These are phyloP conservation scores for Annulohypoxylon maeteangense DNA, from an alignment of 495 filamentous ascomycete genomes.

Conservation along the genomic window DNA sequence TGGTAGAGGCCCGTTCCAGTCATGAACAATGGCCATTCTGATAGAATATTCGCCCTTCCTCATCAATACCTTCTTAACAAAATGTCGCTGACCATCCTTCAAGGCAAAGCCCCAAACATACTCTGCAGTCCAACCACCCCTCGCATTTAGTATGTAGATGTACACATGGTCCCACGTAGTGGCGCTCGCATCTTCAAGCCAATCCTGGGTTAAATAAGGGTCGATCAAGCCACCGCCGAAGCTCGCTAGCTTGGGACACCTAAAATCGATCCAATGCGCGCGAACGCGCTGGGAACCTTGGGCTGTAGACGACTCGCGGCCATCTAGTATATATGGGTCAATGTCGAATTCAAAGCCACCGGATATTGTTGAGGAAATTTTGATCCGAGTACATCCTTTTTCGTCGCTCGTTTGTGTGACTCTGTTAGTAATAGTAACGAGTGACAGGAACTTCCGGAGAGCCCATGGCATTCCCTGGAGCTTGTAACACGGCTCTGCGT, in stretches of 20 bases:
- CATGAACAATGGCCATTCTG: not conserved
- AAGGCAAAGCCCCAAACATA: not conserved
- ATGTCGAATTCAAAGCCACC: not conserved
- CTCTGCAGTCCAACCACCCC: not conserved
- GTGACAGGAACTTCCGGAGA: not conserved
- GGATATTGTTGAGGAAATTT: not conserved
- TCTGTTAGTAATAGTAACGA: not conserved
- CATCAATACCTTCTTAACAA: not conserved
- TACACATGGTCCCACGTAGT: not conserved
- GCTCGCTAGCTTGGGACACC: not conserved
- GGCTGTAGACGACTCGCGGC: not conserved
- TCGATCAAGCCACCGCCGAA: not conserved
- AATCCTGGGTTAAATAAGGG: not conserved
- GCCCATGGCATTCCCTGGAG: not conserved
- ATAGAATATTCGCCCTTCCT: not conserved
- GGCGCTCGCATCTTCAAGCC: not conserved
- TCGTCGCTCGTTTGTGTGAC: not conserved
- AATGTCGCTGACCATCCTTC: not conserved
- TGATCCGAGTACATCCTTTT: not conserved
- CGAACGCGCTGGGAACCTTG: not conserved
- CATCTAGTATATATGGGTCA: not conserved
- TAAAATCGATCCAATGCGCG: not conserved
- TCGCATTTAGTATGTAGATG: not conserved
- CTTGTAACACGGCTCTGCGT: not conserved
- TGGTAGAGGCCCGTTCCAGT: not conserved